Conservation (phyloP, 2,329 filamentous ascomycete genomes). For the Arthrobotrys conoides region DNA sequence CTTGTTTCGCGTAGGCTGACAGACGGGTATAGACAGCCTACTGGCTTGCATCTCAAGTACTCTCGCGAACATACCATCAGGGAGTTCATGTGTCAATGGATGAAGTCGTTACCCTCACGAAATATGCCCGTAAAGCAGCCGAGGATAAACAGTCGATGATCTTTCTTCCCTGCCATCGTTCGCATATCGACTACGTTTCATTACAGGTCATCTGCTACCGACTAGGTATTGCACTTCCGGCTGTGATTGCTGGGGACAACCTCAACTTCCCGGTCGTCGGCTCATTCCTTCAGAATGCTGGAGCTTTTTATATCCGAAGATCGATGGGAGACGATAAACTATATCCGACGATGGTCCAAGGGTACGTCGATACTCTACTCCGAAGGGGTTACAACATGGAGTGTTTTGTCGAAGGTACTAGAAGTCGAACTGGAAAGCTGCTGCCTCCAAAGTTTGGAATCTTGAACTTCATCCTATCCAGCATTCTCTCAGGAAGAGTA, state of each 20-base stretch:
- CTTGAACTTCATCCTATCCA: constrained; percentile 90
- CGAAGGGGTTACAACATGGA: constrained; percentile 94
- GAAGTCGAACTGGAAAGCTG: constrained; percentile 93
- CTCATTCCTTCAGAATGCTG: constrained; percentile 92
- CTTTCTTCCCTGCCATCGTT: constrained; percentile 93
- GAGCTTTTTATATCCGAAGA: constrained; percentile 94
- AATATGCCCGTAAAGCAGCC: constrained; percentile 84
- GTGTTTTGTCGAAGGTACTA: constrained; percentile 96
- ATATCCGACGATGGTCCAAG: constrained; percentile 92
- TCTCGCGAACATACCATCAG: constrained; percentile 95
- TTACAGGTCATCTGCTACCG: constrained; percentile 96
- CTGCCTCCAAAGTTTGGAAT: constrained; percentile 96
- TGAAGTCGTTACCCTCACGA: constrained; percentile 85
- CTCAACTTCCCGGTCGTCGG: constrained; percentile 94
- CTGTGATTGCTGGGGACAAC: constrained; percentile 95
- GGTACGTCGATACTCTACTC: constrained; percentile 92
- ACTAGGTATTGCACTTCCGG: constrained; percentile 86
- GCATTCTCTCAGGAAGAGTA: constrained; percentile 86
- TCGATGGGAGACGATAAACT: constrained; percentile 92
- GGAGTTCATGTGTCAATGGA: constrained; percentile 96
- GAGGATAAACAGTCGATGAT: constrained; percentile 94
- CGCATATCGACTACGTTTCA: constrained; percentile 96
- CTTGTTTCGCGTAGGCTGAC: constrained; percentile 19
- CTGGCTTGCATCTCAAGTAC: constrained; percentile 86
- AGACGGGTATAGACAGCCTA: constrained; percentile 76